Evolutionary conservation across 192 early-diverging fungal genomes (phyloP).

Genomic region (Coemansia sp.): DNA sequence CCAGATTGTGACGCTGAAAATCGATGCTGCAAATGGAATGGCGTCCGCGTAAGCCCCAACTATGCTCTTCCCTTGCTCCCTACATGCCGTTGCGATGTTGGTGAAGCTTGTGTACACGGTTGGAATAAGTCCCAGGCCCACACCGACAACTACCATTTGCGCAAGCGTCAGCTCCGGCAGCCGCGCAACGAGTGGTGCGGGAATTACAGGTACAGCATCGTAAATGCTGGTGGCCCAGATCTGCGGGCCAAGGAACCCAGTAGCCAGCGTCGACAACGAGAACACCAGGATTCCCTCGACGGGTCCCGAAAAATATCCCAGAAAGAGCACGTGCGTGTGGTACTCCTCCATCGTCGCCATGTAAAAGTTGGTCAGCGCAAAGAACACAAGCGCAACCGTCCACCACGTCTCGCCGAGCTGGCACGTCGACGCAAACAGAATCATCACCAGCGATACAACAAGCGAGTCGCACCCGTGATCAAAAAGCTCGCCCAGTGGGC

Average conservation of each 20-base stretch:
- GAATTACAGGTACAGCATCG: constrained; percentile 31
- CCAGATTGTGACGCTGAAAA: constrained; percentile 59
- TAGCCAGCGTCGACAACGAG: constrained; percentile 60
- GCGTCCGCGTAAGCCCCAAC: constrained; percentile 61
- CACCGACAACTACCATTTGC: constrained; percentile 40
- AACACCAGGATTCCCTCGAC: constrained; percentile 84
- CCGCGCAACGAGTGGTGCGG: constrained; percentile 16
- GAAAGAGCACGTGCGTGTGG: constrained; percentile 82
- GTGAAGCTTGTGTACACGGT: constrained; percentile 55
- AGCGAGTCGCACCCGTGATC: constrained; percentile 87
- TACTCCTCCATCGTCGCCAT: constrained; percentile 94
- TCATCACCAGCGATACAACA: constrained; percentile 62
- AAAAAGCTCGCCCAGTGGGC: constrained; percentile 93
- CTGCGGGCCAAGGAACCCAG: constrained; percentile 63
- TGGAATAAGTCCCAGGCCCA: constrained; percentile 35
- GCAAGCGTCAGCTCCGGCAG: constrained; percentile 45
- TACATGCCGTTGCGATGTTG: constrained; percentile 63
- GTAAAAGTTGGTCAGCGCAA: constrained; percentile 84
- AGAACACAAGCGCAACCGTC: constrained; percentile 57
- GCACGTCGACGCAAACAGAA: constrained; percentile 63
- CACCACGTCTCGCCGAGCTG: constrained; percentile 74
- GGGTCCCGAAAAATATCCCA: constrained; percentile 83
- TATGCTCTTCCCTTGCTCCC: constrained; percentile 59
- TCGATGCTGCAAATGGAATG: constrained; percentile 64
- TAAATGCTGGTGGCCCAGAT: constrained; percentile 43